phyloP scores from a whole-genome alignment of 2,329 filamentous ascomycete genomes.

The Sporothrix curviconia region DNA sequence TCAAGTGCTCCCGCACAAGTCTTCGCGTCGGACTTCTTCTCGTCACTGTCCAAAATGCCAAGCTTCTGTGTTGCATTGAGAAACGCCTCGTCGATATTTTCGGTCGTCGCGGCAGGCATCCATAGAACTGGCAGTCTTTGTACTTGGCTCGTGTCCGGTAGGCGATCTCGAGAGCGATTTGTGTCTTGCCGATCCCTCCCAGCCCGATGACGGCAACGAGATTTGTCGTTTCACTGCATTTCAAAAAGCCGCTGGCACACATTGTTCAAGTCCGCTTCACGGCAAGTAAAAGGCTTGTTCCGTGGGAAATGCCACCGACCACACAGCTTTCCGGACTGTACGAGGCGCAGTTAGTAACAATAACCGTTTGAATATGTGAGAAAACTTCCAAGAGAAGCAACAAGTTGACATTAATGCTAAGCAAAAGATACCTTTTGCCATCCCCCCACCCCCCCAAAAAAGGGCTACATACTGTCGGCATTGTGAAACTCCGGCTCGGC shows the following conservation, averaged over 20 bases:
- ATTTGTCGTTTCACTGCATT: background rate
- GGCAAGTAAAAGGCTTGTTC: background rate
- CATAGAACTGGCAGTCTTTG: background rate
- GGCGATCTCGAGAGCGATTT: conserved; percentile 25
- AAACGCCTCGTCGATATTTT: background rate
- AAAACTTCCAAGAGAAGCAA: background rate
- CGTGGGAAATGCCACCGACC: background rate
- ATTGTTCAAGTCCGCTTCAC: background rate
- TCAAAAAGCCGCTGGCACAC: background rate
- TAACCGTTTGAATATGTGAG: background rate
- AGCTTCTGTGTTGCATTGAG: conserved; percentile 27
- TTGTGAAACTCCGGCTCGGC: too few relatives aligned
- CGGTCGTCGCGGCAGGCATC: background rate
- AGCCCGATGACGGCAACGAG: conserved; percentile 29
- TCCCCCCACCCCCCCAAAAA: too few relatives aligned
- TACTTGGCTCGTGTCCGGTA: background rate
- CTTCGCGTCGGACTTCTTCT: too few relatives aligned
- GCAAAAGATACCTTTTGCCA: too few relatives aligned
- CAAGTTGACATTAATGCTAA: background rate
- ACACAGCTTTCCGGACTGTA: background rate
- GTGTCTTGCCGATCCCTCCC: conserved; percentile 34
- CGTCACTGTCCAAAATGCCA: too few relatives aligned
- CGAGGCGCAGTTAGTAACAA: background rate
- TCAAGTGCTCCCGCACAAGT: too few relatives aligned
- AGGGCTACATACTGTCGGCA: too few relatives aligned